Evolutionary conservation across 139 green algal species (phyloP).

Genomic region (Chloropicon primus): DNA sequence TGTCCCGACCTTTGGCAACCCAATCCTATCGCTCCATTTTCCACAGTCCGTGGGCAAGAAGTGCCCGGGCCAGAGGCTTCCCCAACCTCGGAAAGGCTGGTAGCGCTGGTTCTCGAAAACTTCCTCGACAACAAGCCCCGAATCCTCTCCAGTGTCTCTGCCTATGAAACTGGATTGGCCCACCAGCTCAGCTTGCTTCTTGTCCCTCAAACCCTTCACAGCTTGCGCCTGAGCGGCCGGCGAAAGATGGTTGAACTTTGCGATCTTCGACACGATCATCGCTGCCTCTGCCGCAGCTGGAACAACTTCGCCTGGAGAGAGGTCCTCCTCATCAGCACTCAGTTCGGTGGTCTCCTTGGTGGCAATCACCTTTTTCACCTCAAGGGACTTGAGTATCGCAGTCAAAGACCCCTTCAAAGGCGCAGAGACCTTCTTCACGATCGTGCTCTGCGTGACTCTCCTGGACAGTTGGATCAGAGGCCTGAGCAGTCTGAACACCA

Average conservation of each 20-base stretch:
- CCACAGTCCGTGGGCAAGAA: slow-evolving; percentile 64
- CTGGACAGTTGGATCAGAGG: background rate
- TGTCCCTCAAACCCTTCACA: background rate
- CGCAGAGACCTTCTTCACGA: background rate
- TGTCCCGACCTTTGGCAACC: slow-evolving; percentile 22
- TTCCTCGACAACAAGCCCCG: slow-evolving; percentile 40
- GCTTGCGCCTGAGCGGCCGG: background rate
- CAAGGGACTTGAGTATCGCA: background rate
- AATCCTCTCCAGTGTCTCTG: background rate
- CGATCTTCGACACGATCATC: background rate
- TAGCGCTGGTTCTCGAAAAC: slow-evolving; percentile 79
- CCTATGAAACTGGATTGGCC: background rate
- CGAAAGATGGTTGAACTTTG: background rate
- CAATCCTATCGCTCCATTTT: slow-evolving; percentile 3
- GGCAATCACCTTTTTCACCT: background rate
- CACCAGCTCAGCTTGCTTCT: background rate
- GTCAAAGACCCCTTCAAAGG: background rate
- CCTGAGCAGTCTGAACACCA: background rate
- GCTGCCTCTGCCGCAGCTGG: background rate
- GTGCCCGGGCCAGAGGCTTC: slow-evolving; percentile 68
- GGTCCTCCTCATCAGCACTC: background rate
- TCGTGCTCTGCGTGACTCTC: background rate
- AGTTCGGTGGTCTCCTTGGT: background rate
- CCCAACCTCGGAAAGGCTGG: slow-evolving; percentile 70
- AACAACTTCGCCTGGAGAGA: background rate